Base-by-base conservation (phyloP, 169 alveolate species). In the Eimeria maxima region DNA sequence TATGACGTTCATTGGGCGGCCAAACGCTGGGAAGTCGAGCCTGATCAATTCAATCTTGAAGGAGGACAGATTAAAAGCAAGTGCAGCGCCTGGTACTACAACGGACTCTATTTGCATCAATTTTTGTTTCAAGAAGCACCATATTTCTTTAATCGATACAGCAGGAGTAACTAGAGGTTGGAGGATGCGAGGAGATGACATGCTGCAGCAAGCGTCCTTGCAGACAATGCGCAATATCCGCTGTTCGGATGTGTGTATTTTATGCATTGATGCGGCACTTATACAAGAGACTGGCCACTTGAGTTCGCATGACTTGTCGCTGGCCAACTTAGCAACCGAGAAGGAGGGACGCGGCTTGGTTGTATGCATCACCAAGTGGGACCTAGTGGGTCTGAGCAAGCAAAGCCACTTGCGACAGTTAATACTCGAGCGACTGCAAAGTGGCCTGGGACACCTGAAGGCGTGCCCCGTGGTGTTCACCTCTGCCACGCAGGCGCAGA, bases 21-120 rank as follows among this genome's bases (percentile, higher is more conserved):
- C 98, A 2, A 98, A 98, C 95, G 98, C 96, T 44, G 99, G 99
- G 3, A 98, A 98, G 86, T 92, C 97, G 67, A 96, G 98, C 22
- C 96, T 98, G 14, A 96, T 97, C 71, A 98, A 98, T 81, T 95
- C 97, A 22, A 94, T 98, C 20, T 95, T 98, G 29, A 74, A 96
- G 73, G 97, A 97, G 80, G 96, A 98, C 74, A 95, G 97, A 27
- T 97, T 97, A 47, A 95, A 96, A 24, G 98, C 97, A 11, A 96
- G 97, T 95, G 97, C 97, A n/a, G 80, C 95, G 44, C 97, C 98
- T 3, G 98, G 98, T n/a, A 97, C 99, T 45, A 98, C 99, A 0
- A 94, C 98, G 27, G 99, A 98, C 92, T 76, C 98, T 1, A 94
- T 97, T 45, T 95, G 76, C 50, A 86, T 97, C 33, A 76, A 93